phyloP scores from a whole-genome alignment of 1,284 basidiomycete species.

The Marasmius tenuissimus region DNA sequence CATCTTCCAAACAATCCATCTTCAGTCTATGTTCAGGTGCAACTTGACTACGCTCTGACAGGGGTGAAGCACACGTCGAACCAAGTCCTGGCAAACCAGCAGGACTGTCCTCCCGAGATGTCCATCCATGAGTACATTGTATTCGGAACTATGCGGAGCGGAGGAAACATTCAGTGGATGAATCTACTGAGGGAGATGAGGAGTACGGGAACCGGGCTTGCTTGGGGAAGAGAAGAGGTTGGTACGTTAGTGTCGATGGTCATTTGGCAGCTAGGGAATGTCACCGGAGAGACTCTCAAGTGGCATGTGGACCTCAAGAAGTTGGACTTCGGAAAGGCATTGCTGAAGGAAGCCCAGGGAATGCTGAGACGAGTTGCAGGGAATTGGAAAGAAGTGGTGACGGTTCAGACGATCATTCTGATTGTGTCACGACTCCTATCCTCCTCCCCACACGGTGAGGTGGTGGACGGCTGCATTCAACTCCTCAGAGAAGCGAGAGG shows the following conservation, averaged over 20 bases:
- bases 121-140: constrained; percentile 42
- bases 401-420: neutral
- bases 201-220: constrained; percentile 34
- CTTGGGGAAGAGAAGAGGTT: constrained; percentile 36
- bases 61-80: constrained; percentile 49
- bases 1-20: too few species aligned
- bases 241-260: constrained; percentile 39
- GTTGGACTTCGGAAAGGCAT: neutral
- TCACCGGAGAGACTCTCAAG: neutral
- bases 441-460: neutral
- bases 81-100: constrained; percentile 40
- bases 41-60: too few species aligned
- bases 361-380: neutral
- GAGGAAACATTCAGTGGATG: constrained; percentile 45
- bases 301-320: neutral
- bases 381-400: neutral
- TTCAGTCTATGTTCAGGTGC: too few species aligned
- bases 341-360: neutral
- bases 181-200: constrained; percentile 46
- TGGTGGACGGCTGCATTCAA: neutral
- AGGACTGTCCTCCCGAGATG: constrained; percentile 33
- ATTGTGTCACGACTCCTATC: neutral
- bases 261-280: constrained; percentile 39
- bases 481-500: neutral
- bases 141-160: constrained; percentile 43